Evolutionary conservation across 139 green algal genomes (phyloP).

Genomic region (Pleodorina starrii): DNA sequence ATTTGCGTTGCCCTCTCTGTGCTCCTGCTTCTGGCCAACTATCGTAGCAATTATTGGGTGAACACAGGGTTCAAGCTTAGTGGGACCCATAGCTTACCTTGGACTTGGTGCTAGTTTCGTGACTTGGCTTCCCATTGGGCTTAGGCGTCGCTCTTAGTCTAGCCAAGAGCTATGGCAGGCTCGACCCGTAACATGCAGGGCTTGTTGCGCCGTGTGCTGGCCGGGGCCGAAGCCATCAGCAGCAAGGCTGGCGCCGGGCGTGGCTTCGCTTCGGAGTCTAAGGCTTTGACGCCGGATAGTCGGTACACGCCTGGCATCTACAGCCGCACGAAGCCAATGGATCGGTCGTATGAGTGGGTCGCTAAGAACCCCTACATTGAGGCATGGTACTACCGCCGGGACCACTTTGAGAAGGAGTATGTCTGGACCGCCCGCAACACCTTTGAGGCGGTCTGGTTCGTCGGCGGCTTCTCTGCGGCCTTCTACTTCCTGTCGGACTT

Average conservation of each 20-base stretch:
- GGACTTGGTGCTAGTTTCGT: no score
- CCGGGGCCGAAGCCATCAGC: slow-evolving; percentile 2
- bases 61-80: no score
- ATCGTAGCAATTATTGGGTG: no score
- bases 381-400: slow-evolving; percentile 53
- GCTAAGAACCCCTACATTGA: slow-evolving; percentile 59
- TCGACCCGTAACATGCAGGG: slow-evolving; percentile 22
- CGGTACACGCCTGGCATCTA: slow-evolving; percentile 49
- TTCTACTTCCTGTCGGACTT: slow-evolving; percentile 52
- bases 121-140: no score
- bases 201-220: slow-evolving; percentile 16
- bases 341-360: slow-evolving; percentile 44
- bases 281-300: slow-evolving; percentile 27
- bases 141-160: background rate
- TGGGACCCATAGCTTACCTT: no score
- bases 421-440: slow-evolving; percentile 53
- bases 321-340: slow-evolving; percentile 47
- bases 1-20: no score
- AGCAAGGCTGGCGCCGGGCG: slow-evolving; percentile 10
- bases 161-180: slow-evolving; percentile 8
- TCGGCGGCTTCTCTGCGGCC: slow-evolving; percentile 41
- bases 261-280: slow-evolving; percentile 36
- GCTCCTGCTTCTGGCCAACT: no score
- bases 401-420: slow-evolving; percentile 59
- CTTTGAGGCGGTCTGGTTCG: slow-evolving; percentile 47